phyloP scores from a whole-genome alignment of 164 flowering plant genomes.

The Amborella trichopoda region DNA sequence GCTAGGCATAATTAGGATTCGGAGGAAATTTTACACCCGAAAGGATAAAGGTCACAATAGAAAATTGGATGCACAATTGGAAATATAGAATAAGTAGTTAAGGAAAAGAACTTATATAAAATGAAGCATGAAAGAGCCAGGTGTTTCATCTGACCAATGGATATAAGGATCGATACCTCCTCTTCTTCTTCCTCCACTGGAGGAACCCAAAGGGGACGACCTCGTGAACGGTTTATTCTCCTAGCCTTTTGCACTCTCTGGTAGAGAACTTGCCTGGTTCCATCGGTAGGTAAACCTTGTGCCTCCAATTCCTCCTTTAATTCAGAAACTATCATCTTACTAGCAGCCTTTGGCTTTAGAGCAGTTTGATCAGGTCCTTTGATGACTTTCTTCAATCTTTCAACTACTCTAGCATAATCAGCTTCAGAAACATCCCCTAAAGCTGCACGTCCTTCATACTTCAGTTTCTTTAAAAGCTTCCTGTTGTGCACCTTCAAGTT shows the following conservation, averaged over 20 bases:
- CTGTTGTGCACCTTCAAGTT: conserved; percentile 67
- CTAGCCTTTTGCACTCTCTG: conserved; percentile 98
- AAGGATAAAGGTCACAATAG: too few species aligned
- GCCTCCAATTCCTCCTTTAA: conserved; percentile 92
- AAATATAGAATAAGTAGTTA: too few species aligned
- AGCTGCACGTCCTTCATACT: conserved; percentile 56
- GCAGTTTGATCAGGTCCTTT: conserved; percentile 78
- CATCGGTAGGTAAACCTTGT: conserved; percentile 88
- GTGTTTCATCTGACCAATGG: too few species aligned
- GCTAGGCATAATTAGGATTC: too few species aligned
- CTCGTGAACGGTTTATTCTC: conserved; percentile 94
- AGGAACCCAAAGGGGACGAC: conserved; percentile 98
- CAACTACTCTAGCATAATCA: conserved; percentile 71
- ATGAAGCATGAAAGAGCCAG: too few species aligned
- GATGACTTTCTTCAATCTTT: conserved; percentile 60
- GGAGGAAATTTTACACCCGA: too few species aligned
- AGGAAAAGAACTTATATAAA: too few species aligned
- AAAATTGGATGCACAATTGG: too few species aligned
- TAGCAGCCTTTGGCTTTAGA: conserved; percentile 96
- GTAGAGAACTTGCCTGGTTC: conserved; percentile 92
- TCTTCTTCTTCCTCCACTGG: conserved; percentile 93
- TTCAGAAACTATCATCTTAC: conserved; percentile 90
- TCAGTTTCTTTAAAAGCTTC: conserved; percentile 55
- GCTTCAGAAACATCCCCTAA: conserved; percentile 67
- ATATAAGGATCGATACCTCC: too few species aligned